phyloP scores from a whole-genome alignment of 2,329 filamentous ascomycete genomes.

The Penicillium digitatum region DNA sequence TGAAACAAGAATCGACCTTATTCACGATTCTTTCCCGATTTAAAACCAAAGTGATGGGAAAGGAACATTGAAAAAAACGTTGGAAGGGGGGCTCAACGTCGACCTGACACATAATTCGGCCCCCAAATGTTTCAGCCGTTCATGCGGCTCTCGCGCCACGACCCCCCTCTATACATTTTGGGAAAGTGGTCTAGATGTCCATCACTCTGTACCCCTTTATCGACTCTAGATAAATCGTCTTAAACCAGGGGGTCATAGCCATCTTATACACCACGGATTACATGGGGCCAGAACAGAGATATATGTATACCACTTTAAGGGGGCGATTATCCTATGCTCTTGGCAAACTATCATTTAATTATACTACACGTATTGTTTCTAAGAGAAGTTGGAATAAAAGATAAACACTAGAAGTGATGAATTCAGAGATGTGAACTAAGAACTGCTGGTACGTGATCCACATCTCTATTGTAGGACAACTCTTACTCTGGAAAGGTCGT shows the following conservation, averaged over 20 bases:
- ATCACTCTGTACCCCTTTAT: not conserved
- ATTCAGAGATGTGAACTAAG: too few species aligned
- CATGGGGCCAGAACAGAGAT: not conserved
- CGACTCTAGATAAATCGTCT: not conserved
- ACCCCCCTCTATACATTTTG: not conserved
- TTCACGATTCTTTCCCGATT: not conserved
- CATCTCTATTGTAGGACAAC: not conserved
- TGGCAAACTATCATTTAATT: too few species aligned
- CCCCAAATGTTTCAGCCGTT: constrained; percentile 18
- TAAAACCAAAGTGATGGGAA: not conserved
- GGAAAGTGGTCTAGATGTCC: not conserved
- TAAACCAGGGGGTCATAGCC: not conserved
- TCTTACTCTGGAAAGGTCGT: not conserved
- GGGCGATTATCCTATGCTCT: too few species aligned
- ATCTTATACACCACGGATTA: not conserved
- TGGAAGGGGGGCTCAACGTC: not conserved
- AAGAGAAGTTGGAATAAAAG: not conserved
- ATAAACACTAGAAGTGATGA: too few species aligned
- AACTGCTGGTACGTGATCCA: not conserved
- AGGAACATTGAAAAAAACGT: not conserved
- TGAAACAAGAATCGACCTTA: not conserved
- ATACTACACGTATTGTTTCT: too few species aligned
- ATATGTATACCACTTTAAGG: not conserved
- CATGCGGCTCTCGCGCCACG: constrained; percentile 18
- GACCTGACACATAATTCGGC: constrained; percentile 5